Percentiles rank a stretch among this genome's conserved stretches.
These are phyloP conservation scores for Aspergillus avenaceus DNA, from an alignment of 495 filamentous ascomycete species.

Conservation along the genomic window DNA sequence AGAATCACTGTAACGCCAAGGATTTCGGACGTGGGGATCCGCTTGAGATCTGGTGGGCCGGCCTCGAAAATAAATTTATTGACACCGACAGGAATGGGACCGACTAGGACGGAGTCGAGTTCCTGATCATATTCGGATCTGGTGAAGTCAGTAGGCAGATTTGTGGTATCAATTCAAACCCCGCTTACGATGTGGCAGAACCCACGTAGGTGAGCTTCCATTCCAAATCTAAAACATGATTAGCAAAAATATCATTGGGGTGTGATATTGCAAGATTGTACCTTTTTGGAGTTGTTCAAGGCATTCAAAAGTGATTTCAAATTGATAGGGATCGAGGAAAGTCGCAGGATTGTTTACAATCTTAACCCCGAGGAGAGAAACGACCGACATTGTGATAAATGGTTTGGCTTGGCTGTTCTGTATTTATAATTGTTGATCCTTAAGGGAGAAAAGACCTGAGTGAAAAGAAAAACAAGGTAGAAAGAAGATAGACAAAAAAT, in stretches of 20 bases:
- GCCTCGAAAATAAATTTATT: slow-evolving; percentile 99
- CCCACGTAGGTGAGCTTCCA: slow-evolving; percentile 99
- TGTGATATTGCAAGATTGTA: slow-evolving; percentile 28
- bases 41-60: slow-evolving; percentile 79
- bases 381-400: slow-evolving; percentile 78
- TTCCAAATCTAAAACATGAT: slow-evolving; percentile 71
- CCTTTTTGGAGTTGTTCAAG: slow-evolving; percentile 90
- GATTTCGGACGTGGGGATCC: slow-evolving; percentile 91
- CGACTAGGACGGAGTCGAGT: slow-evolving; percentile 93
- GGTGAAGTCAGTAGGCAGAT: slow-evolving; percentile 18
- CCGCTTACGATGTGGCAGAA: slow-evolving; percentile 85
- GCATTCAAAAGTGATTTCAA: slow-evolving; percentile 98
- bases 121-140: slow-evolving; percentile 97
- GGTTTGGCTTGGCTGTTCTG: slow-evolving; percentile 5
- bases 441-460: background rate
- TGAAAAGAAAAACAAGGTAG: background rate
- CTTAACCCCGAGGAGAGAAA: slow-evolving; percentile 90
- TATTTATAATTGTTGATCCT: too few species aligned
- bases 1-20: slow-evolving; percentile 96
- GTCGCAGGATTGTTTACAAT: slow-evolving; percentile 93
- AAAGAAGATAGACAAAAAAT: background rate
- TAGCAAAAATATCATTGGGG: background rate
- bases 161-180: background rate
- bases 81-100: slow-evolving; percentile 91
- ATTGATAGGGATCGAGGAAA: slow-evolving; percentile 84